Conservation (phyloP, 345 rosid species). For the Brassica juncea region DNA sequence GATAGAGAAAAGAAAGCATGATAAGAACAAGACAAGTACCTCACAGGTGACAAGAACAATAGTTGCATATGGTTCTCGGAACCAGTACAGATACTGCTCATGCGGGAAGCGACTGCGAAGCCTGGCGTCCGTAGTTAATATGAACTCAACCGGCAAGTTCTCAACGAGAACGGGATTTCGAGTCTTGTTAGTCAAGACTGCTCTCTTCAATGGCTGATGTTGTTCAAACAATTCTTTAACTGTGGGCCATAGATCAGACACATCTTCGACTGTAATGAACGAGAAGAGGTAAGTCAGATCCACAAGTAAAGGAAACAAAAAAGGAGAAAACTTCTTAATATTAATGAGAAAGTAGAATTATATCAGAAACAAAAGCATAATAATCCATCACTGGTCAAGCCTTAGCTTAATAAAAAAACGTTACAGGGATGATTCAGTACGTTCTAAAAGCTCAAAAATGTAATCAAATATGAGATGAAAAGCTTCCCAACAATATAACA, state of each 20-base stretch:
- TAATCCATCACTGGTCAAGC: neutral
- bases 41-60: constrained; percentile 93
- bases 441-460: too few species aligned
- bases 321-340: neutral
- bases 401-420: neutral
- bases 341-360: neutral
- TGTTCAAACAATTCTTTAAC: constrained; percentile 70
- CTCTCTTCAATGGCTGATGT: constrained; percentile 69
- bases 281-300: constrained; percentile 2
- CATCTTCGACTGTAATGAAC: constrained; percentile 77
- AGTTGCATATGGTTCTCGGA: constrained; percentile 90
- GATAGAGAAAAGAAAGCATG: too few species aligned
- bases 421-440: too few species aligned
- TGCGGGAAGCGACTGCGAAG: constrained; percentile 92
- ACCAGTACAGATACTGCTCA: constrained; percentile 85
- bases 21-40: constrained; percentile 44
- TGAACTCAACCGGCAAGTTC: constrained; percentile 76
- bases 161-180: constrained; percentile 81
- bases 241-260: constrained; percentile 88
- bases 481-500: too few species aligned
- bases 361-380: neutral
- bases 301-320: neutral
- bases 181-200: constrained; percentile 81
- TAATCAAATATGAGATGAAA: too few species aligned
- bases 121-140: constrained; percentile 85